Base-by-base conservation (phyloP, 1,284 basidiomycete genomes). In the Cutaneotrichosporon dermatis region DNA sequence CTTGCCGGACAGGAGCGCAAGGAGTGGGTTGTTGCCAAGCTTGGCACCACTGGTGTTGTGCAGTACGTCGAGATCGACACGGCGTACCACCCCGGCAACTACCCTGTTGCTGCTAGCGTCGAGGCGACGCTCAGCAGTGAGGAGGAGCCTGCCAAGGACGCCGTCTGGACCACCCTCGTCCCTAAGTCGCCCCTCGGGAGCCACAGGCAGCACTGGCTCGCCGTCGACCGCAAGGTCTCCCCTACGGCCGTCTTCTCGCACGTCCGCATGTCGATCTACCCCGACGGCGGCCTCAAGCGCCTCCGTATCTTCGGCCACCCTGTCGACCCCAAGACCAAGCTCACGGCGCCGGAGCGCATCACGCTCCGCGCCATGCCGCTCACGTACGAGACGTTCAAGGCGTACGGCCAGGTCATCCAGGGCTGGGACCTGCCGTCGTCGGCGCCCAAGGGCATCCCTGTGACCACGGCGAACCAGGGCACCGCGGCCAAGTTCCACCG, bases 81-180 rank as follows among this genome's bases (percentile, higher is more conserved):
- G 0, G 87, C 88, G 3, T 89, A 95, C 80, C 98, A 97, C 80
- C 91, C 91, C 69, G 95, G 95, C 53, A 99, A 99, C 77, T 99
- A 92, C 72, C 93, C 93, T 7, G 88, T 93, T 64, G 89, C 67
- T 0, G 66, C 63, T 51, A 61, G 57, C 37, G 63, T 73, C 48
- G 68, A 73, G 49, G 70, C 68, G 5, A 67, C 66, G 11, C 59
- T 70, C 16, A 58, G 57, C 10, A 52, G 54, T 72, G 72, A 77
- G 46, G 58, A 76, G 1, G 40, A 25, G 7, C 80, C 80, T 34
- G 64, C 70, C 0, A 61, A 64, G 2, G 79, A 83, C 53, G 79
- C 76, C 1, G 66, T 76, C 33, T 99, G 95, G 95, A 83, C 82
- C 1, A 76, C 81, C 1, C 83, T 99, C 66, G 82, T 98, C 43